These are phyloP conservation scores for Circinella minor DNA, from an alignment of 371 early-diverging fungal genomes.

Conservation along the genomic window DNA sequence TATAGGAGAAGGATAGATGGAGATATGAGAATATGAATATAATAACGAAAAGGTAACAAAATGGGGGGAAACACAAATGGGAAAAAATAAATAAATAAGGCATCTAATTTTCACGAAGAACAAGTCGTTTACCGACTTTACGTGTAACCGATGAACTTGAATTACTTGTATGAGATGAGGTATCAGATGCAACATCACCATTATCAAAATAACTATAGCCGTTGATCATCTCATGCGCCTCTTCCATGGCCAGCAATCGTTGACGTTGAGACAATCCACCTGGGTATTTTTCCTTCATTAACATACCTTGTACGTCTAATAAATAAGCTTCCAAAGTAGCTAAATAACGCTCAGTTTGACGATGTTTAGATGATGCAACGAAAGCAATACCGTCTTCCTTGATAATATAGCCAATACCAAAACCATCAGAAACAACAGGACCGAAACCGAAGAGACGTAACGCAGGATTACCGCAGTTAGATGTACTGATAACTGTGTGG, in stretches of 20 bases:
- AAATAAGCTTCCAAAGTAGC: constrained; percentile 49
- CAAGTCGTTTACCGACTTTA: constrained; percentile 48
- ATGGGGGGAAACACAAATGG: background rate
- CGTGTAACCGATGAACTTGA: constrained; percentile 23
- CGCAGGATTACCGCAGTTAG: constrained; percentile 86
- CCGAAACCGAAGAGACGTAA: constrained; percentile 91
- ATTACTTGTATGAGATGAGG: constrained; percentile 18
- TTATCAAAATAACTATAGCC: constrained; percentile 64
- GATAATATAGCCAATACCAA: constrained; percentile 90
- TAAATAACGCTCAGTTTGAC: constrained; percentile 57
- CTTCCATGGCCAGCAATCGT: constrained; percentile 46
- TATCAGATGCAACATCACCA: constrained; percentile 31
- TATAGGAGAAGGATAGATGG: background rate
- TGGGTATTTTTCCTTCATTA: constrained; percentile 53
- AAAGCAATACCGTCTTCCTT: constrained; percentile 69
- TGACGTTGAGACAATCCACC: constrained; percentile 51
- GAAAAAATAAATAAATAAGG: background rate
- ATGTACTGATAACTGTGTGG: constrained; percentile 85
- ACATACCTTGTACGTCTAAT: constrained; percentile 44
- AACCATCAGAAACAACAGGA: constrained; percentile 90
- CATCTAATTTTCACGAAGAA: constrained; percentile 27
- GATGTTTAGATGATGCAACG: constrained; percentile 61
- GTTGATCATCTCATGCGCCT: constrained; percentile 33
- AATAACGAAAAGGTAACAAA: background rate
- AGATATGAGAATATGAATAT: background rate